These are phyloP conservation scores for Tausonia pullulans DNA, from an alignment of 1,284 basidiomycete genomes.

Conservation along the genomic window DNA sequence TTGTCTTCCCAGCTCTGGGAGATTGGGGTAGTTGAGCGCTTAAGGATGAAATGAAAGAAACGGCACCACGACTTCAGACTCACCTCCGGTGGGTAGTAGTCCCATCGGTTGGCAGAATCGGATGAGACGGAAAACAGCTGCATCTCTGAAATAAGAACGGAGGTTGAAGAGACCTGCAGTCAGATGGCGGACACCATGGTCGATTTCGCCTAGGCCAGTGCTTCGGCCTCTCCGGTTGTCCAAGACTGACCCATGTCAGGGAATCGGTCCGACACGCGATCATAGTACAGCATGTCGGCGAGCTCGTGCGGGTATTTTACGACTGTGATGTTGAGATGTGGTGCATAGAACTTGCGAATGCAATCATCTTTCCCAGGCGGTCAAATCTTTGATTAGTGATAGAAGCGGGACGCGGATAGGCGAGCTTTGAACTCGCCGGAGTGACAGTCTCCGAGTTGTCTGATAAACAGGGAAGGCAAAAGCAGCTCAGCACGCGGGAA, in stretches of 20 bases:
- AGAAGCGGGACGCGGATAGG: background rate
- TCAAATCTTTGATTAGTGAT: background rate
- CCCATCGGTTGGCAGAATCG: slow-evolving; percentile 15
- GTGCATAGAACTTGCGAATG: slow-evolving; percentile 13
- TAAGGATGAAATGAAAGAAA: too few relatives aligned
- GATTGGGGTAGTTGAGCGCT: too few relatives aligned
- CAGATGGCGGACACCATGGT: too few relatives aligned
- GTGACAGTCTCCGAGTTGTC: slow-evolving; percentile 14
- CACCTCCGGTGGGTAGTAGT: background rate
- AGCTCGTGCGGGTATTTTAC: slow-evolving; percentile 14
- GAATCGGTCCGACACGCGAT: background rate
- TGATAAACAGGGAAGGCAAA: background rate
- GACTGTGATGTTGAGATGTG: slow-evolving; percentile 12
- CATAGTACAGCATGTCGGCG: slow-evolving; percentile 2
- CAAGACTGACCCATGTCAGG: slow-evolving; percentile 1
- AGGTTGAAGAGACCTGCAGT: background rate
- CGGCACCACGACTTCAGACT: too few relatives aligned
- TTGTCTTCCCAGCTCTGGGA: slow-evolving; percentile 2
- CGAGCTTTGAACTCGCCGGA: background rate
- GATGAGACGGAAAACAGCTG: slow-evolving; percentile 14
- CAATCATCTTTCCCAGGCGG: background rate
- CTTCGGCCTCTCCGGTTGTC: background rate
- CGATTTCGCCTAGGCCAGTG: background rate
- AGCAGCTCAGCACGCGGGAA: background rate
- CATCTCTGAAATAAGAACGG: slow-evolving; percentile 3